Evolutionary conservation across 2,329 filamentous ascomycete genomes (phyloP).

Genomic region (Escovopsis sp.): DNA sequence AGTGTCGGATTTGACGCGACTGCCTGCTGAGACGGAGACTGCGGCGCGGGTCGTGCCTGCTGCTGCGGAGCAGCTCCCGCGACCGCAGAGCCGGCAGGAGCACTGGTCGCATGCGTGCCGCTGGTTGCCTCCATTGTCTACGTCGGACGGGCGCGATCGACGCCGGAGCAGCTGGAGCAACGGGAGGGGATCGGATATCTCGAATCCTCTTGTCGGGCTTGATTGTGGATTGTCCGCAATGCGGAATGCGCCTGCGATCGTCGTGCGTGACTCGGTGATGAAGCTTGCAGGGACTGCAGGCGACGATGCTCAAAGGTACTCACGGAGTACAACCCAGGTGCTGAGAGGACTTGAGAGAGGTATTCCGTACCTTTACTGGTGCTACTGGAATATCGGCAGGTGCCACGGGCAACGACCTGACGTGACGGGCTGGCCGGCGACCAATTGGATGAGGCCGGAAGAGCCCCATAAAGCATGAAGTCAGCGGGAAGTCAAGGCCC

Average conservation of each 20-base stretch:
- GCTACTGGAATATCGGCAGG: background rate
- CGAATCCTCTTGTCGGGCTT: background rate
- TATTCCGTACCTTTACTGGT: no score
- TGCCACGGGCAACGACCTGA: background rate
- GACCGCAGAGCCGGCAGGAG: background rate
- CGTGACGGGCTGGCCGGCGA: slow-evolving; percentile 3
- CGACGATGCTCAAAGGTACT: slow-evolving; percentile 1
- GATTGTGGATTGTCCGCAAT: background rate
- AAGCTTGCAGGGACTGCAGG: slow-evolving; percentile 1
- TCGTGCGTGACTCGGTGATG: background rate
- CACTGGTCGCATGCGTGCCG: slow-evolving; percentile 1
- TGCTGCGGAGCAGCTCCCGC: background rate
- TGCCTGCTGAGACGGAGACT: slow-evolving; percentile 9
- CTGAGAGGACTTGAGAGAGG: no score
- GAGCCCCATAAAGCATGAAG: background rate
- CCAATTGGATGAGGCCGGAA: slow-evolving; percentile 8
- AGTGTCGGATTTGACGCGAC: slow-evolving; percentile 9
- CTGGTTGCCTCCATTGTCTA: slow-evolving; percentile 5
- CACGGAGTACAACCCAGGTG: background rate
- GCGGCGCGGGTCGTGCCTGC: slow-evolving; percentile 6
- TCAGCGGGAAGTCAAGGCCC: background rate
- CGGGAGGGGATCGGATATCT: background rate
- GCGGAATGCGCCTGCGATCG: background rate
- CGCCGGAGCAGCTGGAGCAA: background rate
- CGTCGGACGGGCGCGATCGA: background rate